Evolutionary conservation across 805 yeast genomes (phyloP), one percentile per base, ranked within the genome.

Genomic region (Priceomyces melissophilus): DNA sequence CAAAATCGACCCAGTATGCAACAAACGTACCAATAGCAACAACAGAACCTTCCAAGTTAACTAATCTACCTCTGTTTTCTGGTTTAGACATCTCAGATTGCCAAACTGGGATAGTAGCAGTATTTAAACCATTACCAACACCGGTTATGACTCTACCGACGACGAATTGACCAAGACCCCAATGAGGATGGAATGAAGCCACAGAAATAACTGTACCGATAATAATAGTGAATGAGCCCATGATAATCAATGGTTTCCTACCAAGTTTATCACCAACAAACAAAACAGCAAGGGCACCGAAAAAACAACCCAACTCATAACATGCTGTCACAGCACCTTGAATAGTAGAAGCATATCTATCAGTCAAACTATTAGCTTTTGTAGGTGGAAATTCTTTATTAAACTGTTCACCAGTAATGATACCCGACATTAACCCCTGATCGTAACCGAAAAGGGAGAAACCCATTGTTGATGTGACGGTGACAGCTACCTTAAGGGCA

Each of bases 241-340:
- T 34, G 32, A 62, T 43, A 35, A 70, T 55, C 47, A 65, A 56
- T 4, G 71, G 68, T 54, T 69, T 66, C 61, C 76, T 67, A 39
- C 76, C 76, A 35, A 51, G 48, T 30, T 44, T 49, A 30, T 70
- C 76, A 56, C 73, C 73, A 33, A 55, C 50, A 49, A 64, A 53
- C 43, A 67, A 58, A 6, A 69, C 71, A 37, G 62, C 63, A 31
- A 69, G 43, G 8, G 73, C 74, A 48, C 76, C 76, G 47, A 67
- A 61, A 58, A 69, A 69, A 57, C 73, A 70, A 30, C 93, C 95
- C 52, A 55, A 41, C 57, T 81, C 85, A 60, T 83, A 82, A 65
- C 81, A 78, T 2, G 84, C 62, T 3, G 82, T 78, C 32, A 81
- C 82, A 12, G 84, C 86, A 67, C 89, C 90, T 64, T 82, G 88